A percentile compares a stretch with the other conserved stretches of the same genome.
These are phyloP conservation scores for Aspergillus cavernicola DNA, from an alignment of 495 filamentous ascomycete species.

Conservation along the genomic window DNA sequence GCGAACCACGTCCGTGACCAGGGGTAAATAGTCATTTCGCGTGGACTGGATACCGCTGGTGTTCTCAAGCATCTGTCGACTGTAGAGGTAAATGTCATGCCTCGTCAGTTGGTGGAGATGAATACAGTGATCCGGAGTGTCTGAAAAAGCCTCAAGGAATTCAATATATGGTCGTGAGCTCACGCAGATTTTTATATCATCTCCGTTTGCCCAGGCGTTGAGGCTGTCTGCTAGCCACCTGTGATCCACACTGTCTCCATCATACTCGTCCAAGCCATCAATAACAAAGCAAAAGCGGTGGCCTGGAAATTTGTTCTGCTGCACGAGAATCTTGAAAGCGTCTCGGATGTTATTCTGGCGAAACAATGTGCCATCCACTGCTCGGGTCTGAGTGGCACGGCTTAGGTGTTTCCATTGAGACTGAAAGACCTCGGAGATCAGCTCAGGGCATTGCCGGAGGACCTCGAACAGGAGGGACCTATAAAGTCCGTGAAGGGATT, in stretches of 20 bases:
- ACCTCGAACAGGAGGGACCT: slow-evolving; percentile 40
- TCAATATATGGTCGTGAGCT: background rate
- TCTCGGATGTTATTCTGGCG: background rate
- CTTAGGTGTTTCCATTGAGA: background rate
- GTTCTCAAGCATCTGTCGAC: background rate
- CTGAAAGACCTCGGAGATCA: slow-evolving; percentile 24
- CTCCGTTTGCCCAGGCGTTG: background rate
- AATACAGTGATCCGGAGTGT: background rate
- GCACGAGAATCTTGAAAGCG: slow-evolving; percentile 6
- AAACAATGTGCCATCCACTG: background rate
- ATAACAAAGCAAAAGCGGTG: slow-evolving; percentile 3
- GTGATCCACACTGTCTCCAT: background rate
- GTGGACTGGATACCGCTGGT: no score
- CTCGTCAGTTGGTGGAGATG: background rate
- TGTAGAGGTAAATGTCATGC: background rate
- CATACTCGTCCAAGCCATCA: background rate
- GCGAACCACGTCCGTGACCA: background rate
- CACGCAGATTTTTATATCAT: background rate
- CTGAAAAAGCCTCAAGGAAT: background rate
- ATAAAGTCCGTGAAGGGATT: slow-evolving; percentile 41
- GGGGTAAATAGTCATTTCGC: no score
- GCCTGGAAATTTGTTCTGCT: background rate
- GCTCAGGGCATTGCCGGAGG: slow-evolving; percentile 26
- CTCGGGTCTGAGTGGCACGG: background rate
- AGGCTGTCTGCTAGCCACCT: background rate